Percentiles rank a stretch among this genome's conserved stretches.
Conservation (phyloP, 2,329 filamentous ascomycete species). For the Scolecobasidium constrictum region DNA sequence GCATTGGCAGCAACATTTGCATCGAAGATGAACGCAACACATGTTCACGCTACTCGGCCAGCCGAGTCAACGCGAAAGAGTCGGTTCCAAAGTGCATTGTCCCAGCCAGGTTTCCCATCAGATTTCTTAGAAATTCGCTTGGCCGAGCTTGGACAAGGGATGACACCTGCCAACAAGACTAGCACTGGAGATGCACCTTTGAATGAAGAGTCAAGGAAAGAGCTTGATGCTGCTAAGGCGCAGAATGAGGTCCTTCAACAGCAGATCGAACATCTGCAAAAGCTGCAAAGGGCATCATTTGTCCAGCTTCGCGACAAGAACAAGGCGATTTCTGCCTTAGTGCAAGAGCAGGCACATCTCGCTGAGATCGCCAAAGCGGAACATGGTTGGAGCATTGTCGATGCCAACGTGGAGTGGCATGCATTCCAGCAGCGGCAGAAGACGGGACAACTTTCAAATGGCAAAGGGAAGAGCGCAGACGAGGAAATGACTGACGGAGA, state of each 20-base stretch:
- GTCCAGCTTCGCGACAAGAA: neutral
- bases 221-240: too few relatives aligned
- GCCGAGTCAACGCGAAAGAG: neutral
- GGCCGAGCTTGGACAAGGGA: neutral
- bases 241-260: neutral
- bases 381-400: too few relatives aligned
- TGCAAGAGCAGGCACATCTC: too few relatives aligned
- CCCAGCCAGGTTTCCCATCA: neutral
- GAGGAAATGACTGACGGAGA: too few relatives aligned
- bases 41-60: neutral
- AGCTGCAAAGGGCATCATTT: neutral
- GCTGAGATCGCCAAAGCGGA: too few relatives aligned
- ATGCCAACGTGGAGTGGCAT: too few relatives aligned
- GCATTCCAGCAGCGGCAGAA: too few relatives aligned
- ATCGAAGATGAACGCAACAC: neutral
- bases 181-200: too few relatives aligned
- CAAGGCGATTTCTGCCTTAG: too few relatives aligned
- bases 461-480: too few relatives aligned
- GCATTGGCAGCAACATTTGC: slow-evolving; percentile 32
- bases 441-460: too few relatives aligned
- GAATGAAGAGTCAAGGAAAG: neutral
- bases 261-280: neutral
- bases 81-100: neutral
- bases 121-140: neutral
- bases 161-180: neutral